Conservation (phyloP, 2,329 filamentous ascomycete species). For the Fusarium pseudocircinatum region DNA sequence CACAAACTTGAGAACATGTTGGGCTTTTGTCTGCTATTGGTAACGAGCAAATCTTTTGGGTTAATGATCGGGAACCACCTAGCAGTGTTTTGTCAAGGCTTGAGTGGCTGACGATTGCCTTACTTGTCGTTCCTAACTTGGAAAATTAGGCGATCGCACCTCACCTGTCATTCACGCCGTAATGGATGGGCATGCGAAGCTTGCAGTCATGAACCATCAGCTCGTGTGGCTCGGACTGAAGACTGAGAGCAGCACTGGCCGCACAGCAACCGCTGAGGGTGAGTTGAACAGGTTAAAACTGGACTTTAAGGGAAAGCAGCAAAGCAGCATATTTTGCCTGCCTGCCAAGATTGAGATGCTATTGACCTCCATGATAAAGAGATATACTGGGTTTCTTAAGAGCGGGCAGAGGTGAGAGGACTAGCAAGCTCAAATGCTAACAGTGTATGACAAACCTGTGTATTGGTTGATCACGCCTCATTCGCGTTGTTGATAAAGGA, state of each 20-base stretch:
- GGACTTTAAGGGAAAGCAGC: accelerated
- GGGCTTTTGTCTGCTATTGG: not conserved
- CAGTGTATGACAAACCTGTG: accelerated
- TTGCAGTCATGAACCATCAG: not conserved
- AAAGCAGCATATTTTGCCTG: not conserved
- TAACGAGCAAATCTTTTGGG: accelerated
- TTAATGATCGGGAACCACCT: not conserved
- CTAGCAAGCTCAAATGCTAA: accelerated
- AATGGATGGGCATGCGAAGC: not conserved
- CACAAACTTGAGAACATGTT: not conserved
- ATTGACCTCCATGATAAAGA: accelerated
- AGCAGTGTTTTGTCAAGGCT: accelerated
- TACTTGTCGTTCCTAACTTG: not conserved
- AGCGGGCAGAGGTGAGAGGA: not conserved
- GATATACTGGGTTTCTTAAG: accelerated
- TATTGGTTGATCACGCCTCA: not conserved
- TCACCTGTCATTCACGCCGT: not conserved
- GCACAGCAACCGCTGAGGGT: not conserved
- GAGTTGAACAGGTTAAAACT: not conserved
- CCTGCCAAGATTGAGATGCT: not conserved
- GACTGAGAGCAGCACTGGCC: not conserved
- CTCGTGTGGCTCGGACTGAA: not conserved
- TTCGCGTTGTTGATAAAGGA: not conserved
- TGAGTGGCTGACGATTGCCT: not conserved
- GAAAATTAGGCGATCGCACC: not conserved